Evolutionary conservation across 306 rosid genomes (phyloP), one percentile per base, ranked within the genome.

Genomic region (Astragalus membranaceus): DNA sequence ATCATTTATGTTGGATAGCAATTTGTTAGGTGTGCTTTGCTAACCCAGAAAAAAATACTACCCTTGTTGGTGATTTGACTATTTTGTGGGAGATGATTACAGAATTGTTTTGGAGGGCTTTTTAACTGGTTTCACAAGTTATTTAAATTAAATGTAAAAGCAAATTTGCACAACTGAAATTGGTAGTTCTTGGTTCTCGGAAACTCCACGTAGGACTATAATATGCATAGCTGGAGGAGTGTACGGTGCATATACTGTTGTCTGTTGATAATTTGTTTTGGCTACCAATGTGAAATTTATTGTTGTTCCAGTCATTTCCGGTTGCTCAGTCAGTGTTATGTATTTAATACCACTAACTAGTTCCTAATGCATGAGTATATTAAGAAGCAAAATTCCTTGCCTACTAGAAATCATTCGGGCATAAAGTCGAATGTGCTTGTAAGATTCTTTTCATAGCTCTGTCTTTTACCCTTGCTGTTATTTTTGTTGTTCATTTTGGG

Each of bases 81-180:
- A 23, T 49, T 71, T 62, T 43, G 50, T 15, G 46, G 72, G 60
- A n/a, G n/a, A n/a, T n/a, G n/a, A n/a, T n/a, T n/a, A n/a, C 49
- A 49, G 52, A 32, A 70, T 70, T 26, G 23, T 64, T 64, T 69
- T 62, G 41, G 41, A 17, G 14, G 37, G 12, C 61, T 32, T 44
- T 26, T 20, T 20, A 12, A 73, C 10, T 32, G 65, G n/a, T n/a
- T 33, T 64, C 48, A 7, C 72, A 20, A n/a, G n/a, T n/a, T 69
- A 44, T 64, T 78, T 54, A 54, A 53, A 70, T 52, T 52, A 54
- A 69, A 49, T 61, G 32, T 61, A n/a, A 41, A 63, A 61, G 39
- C 65, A 49, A 36, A 13, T 54, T 43, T 69, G n/a, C 15, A 20
- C 62, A 52, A 69, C 74, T 37, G 8, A 41, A 37, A 43, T 54